Evolutionary conservation across 129 eudicot genomes (phyloP).

Genomic region (Calendula officinalis): DNA sequence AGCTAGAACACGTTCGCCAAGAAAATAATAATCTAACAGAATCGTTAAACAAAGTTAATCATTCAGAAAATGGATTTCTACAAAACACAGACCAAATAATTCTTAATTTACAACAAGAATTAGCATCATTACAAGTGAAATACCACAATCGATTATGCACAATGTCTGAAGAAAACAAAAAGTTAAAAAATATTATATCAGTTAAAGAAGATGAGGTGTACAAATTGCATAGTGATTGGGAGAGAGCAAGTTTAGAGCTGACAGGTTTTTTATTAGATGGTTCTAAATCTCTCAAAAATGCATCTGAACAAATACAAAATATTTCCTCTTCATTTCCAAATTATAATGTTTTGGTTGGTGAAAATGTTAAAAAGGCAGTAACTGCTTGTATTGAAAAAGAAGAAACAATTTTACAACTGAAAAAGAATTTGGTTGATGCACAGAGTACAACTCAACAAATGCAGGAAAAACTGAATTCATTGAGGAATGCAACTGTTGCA

Average conservation of each 20-base stretch:
- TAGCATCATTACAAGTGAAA: conserved; percentile 61
- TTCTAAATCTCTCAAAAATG: conserved; percentile 68
- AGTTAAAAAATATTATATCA: conserved; percentile 39
- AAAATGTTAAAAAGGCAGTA: conserved; percentile 65
- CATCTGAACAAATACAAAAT: conserved; percentile 55
- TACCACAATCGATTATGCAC: conserved; percentile 42
- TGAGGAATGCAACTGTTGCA: conserved; percentile 70
- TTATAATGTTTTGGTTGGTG: conserved; percentile 48
- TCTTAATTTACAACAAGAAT: conserved; percentile 69
- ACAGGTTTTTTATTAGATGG: conserved; percentile 76
- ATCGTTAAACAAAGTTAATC: conserved; percentile 38
- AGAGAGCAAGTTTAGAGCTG: conserved; percentile 73
- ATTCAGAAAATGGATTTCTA: conserved; percentile 11
- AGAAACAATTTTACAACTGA: conserved; percentile 47
- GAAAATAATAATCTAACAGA: conserved; percentile 51
- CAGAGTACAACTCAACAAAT: conserved; percentile 49
- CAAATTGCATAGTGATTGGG: conserved; percentile 55
- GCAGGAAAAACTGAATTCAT: conserved; percentile 60
- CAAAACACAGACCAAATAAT: conserved; percentile 35
- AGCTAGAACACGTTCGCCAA: conserved; percentile 43
- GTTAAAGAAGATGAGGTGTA: conserved; percentile 65
- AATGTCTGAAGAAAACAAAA: conserved; percentile 57
- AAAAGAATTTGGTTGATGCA: conserved; percentile 71
- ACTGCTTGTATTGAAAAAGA: conserved; percentile 63
- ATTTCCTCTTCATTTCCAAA: conserved; percentile 58